Evolutionary conservation across 1,284 basidiomycete species (phyloP), one percentile per base, ranked within the genome.

Genomic region (Phylloporus sp.): DNA sequence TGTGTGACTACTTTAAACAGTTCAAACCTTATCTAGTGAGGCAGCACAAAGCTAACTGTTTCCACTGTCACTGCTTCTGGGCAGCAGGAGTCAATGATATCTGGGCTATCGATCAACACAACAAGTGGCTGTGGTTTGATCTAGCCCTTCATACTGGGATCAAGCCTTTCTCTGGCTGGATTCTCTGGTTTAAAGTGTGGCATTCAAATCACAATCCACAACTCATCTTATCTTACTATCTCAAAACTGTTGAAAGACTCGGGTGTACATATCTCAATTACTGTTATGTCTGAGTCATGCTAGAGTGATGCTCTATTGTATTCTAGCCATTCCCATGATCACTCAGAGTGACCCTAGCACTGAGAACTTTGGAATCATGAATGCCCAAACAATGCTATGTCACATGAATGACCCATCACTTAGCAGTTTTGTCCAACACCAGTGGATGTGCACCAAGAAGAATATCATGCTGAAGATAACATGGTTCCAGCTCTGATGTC

Each of bases 291-390:
- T n/a, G n/a, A n/a, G n/a, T n/a, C n/a, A n/a, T n/a, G n/a, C n/a
- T n/a, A n/a, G n/a, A n/a, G n/a, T n/a, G n/a, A n/a, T n/a, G n/a
- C n/a, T n/a, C n/a, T n/a, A n/a, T n/a, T n/a, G n/a, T n/a, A n/a
- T 34, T 18, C 55, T n/a, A 66, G 64, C 20, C 2, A 51, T 67
- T 7, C 66, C 64, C 0, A 18, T 66, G 40, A 57, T 74, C 0
- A 75, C 73, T 0, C 70, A 75, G 53, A 75, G 75, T 54, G 70
- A 76, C 49, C 70, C 69, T 2, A 70, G 73, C 0, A 64, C 68
- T 0, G 73, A 77, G 50, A 75, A 75, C 32, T 70, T 68, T 37
- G 61, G 72, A 0, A 62, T 74, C 17, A 71, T 73, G 24, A 77
- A 77, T 57, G 70, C 63, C 0, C 74, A 76, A 13, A 71, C 72